Base-by-base conservation (phyloP, 306 rosid genomes). In the Cucurbita moschata region DNA sequence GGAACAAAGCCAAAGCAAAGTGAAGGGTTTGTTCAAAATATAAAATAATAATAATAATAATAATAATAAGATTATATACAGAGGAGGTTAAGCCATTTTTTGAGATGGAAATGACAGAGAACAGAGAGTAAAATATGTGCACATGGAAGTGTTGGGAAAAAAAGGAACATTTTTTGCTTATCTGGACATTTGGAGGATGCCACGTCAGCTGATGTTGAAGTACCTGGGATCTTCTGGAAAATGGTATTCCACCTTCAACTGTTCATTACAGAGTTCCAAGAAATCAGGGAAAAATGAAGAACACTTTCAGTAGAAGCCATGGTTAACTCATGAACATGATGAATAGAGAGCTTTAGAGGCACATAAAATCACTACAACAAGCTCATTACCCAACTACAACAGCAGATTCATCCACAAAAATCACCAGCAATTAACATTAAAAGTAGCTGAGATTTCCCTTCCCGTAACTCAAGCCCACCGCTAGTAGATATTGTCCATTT, bases 221-320 rank as follows among this genome's bases (percentile, higher is more conserved):
- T 95, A 95, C 74, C 92, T 91, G 13, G 97, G 99, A 84, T 95
- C 91, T 70, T 91, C 99, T 58, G 99, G 99, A 82, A 85, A 91
- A 87, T 95, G 99, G 82, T 89, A 86, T 77, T 91, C 99, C 90
- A 87, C 92, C 49, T 84, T 95, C 87, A 91, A 84, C 99, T 95
- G 99, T 77, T 77, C 75, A 89, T 77, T 75, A 0, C 56, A 77
- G 55, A 69, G 19, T 35, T 79, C 75, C 58, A 81, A 53, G 62
- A 71, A 59, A 46, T 3, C 59, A 67, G 1, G 18, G 18, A 8
- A 47, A 16, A 46, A 23, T 30, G 35, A 30, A 30, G 35, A 30
- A 1, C 43, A 67, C 14, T 37, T 47, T 40, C 59, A 80, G 77
- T 55, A 88, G 79, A 76, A 4, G 35, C 59, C 9, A 59, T 75